Percentiles rank a stretch among this genome's conserved stretches.
These are phyloP conservation scores for Trichoderma gracile DNA, from an alignment of 2,329 filamentous ascomycete genomes.

Conservation along the genomic window DNA sequence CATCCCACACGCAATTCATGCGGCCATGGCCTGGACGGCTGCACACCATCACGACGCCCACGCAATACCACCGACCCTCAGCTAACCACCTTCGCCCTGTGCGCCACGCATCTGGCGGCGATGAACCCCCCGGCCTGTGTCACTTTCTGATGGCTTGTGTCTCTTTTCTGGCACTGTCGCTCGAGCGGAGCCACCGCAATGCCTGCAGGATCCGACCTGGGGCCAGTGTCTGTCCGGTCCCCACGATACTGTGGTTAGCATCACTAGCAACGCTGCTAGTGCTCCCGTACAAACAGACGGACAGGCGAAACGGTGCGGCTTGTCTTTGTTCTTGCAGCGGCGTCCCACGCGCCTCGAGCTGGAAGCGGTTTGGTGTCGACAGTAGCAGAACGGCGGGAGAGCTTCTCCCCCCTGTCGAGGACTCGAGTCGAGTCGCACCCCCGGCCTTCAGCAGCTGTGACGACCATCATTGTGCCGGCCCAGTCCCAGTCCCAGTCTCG, in stretches of 20 bases:
- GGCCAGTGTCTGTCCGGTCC: slow-evolving; percentile 14
- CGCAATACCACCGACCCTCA: slow-evolving; percentile 12
- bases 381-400: neutral
- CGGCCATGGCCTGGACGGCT: slow-evolving; percentile 2
- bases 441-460: slow-evolving; percentile 19
- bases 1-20: slow-evolving; percentile 18
- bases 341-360: slow-evolving; percentile 24
- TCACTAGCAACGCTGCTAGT: no score
- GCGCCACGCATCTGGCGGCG: slow-evolving; percentile 16
- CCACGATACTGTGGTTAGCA: no score
- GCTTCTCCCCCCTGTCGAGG: slow-evolving; percentile 12
- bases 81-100: slow-evolving; percentile 24
- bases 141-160: neutral
- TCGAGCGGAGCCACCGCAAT: slow-evolving; percentile 23
- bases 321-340: slow-evolving; percentile 12
- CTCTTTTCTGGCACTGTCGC: slow-evolving; percentile 5
- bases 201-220: slow-evolving; percentile 20
- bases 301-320: neutral
- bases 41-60: slow-evolving; percentile 21
- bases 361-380: slow-evolving; percentile 12
- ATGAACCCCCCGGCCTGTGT: no score
- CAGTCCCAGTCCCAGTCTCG: no score
- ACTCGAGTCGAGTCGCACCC: slow-evolving; percentile 22
- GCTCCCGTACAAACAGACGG: no score
- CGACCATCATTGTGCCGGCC: slow-evolving; percentile 19